A percentile compares a stretch with the other conserved stretches of the same genome.
phyloP scores from a whole-genome alignment of 352 stramenopile species.

The Thalassiosira mediterranea region DNA sequence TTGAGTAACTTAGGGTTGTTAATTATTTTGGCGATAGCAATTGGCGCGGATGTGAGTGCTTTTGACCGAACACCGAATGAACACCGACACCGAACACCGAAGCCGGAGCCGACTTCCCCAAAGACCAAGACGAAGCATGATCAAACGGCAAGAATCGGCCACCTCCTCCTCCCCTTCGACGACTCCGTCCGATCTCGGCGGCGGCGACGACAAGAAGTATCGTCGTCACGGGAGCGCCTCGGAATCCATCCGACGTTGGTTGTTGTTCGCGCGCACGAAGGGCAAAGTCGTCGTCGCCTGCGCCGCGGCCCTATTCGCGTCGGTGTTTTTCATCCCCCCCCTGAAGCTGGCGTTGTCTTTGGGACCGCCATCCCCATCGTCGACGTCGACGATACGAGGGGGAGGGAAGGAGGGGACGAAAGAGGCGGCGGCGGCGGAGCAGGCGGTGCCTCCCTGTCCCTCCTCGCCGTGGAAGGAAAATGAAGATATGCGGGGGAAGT shows the following conservation, averaged over 20 bases:
- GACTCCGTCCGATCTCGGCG: not conserved
- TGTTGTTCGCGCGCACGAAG: slow-evolving; percentile 3
- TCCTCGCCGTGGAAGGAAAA: slow-evolving; percentile 54
- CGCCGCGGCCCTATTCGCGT: not conserved
- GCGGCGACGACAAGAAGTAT: slow-evolving; percentile 14
- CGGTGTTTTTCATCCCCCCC: slow-evolving; percentile 28
- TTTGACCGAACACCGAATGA: too few species aligned
- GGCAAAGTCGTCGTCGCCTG: slow-evolving; percentile 16
- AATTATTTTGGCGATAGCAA: too few species aligned
- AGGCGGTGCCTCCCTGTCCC: slow-evolving; percentile 39
- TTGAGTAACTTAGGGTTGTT: too few species aligned
- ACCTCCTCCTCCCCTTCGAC: too few species aligned
- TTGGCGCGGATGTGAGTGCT: too few species aligned
- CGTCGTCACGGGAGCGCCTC: slow-evolving; percentile 5
- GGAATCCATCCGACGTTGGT: slow-evolving; percentile 18
- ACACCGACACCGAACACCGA: too few species aligned
- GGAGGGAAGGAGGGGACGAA: not conserved
- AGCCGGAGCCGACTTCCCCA: too few species aligned
- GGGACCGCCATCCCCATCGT: not conserved
- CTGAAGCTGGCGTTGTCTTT: slow-evolving; percentile 7
- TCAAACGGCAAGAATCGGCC: too few species aligned
- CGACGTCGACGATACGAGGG: too few species aligned
- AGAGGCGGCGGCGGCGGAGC: not conserved
- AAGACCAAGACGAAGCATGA: too few species aligned
- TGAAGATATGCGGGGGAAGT: slow-evolving; percentile 56